Evolutionary conservation across 2,329 filamentous ascomycete species (phyloP).

Genomic region (Epichloe uncinata): DNA sequence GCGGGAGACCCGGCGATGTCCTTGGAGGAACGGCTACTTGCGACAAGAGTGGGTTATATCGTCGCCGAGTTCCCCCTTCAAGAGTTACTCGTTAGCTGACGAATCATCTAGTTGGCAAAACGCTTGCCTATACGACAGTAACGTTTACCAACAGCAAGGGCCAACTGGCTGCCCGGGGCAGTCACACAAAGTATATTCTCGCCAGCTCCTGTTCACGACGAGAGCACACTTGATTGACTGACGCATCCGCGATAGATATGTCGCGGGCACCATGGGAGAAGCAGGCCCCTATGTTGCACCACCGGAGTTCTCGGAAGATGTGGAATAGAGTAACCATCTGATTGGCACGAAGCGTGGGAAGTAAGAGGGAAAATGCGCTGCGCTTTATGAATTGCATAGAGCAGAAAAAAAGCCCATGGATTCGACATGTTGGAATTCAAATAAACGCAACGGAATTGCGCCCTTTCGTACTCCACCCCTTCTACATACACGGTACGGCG

Average conservation of each 20-base stretch:
- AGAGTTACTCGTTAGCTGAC: conserved; percentile 4
- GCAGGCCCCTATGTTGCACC: conserved; percentile 25
- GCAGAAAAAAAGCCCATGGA: neutral
- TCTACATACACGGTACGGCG: neutral
- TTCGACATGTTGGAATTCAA: neutral
- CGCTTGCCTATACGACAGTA: conserved; percentile 46
- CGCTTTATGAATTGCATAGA: too few species aligned
- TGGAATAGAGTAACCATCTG: conserved; percentile 14
- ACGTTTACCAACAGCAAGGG: conserved; percentile 46
- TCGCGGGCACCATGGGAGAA: conserved; percentile 24
- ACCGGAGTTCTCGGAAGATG: conserved; percentile 19
- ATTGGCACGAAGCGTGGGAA: neutral
- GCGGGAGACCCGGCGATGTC: conserved; percentile 42
- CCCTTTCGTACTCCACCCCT: neutral
- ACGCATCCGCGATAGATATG: conserved; percentile 22
- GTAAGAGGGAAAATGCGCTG: too few species aligned
- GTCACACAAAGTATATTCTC: conserved; percentile 47
- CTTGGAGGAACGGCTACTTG: conserved; percentile 43
- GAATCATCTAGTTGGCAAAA: conserved; percentile 44
- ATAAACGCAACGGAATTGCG: neutral
- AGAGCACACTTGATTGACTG: conserved; percentile 5
- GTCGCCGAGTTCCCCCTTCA: neutral
- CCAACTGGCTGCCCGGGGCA: conserved; percentile 47
- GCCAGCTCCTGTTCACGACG: neutral
- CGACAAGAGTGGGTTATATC: conserved; percentile 39